phyloP scores from a whole-genome alignment of 208 protist species.

The Acanthamoeba pearcei region DNA sequence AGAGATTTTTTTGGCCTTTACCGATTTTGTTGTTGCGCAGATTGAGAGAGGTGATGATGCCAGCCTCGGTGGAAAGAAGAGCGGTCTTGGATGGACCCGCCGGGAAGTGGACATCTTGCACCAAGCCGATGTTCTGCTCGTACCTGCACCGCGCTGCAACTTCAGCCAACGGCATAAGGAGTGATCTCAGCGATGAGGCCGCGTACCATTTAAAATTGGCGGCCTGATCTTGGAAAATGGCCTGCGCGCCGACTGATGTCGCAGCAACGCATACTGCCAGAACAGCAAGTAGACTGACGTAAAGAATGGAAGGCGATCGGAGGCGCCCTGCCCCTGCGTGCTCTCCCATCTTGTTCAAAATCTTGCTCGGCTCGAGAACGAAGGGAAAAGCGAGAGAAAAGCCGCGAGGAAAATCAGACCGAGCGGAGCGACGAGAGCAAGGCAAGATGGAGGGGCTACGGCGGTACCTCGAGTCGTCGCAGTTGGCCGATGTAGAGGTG shows the following conservation, averaged over 20 bases:
- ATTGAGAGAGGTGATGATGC: neutral
- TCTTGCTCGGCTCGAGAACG: neutral
- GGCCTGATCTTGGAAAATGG: neutral
- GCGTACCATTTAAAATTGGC: conserved; percentile 19
- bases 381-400: neutral
- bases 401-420: neutral
- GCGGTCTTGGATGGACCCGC: neutral
- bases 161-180: neutral
- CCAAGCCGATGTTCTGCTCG: neutral
- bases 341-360: neutral
- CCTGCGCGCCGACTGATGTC: neutral
- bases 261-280: neutral
- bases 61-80: neutral
- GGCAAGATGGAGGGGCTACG: neutral
- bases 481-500: neutral
- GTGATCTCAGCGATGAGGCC: neutral
- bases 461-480: neutral
- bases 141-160: neutral
- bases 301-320: neutral
- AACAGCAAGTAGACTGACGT: neutral
- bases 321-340: neutral
- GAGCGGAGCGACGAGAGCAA: neutral
- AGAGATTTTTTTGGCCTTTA: neutral
- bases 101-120: neutral
- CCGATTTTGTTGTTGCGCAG: conserved; percentile 27